Evolutionary conservation across 2,329 filamentous ascomycete genomes (phyloP).

Genomic region (Pseudocercospora cruenta): DNA sequence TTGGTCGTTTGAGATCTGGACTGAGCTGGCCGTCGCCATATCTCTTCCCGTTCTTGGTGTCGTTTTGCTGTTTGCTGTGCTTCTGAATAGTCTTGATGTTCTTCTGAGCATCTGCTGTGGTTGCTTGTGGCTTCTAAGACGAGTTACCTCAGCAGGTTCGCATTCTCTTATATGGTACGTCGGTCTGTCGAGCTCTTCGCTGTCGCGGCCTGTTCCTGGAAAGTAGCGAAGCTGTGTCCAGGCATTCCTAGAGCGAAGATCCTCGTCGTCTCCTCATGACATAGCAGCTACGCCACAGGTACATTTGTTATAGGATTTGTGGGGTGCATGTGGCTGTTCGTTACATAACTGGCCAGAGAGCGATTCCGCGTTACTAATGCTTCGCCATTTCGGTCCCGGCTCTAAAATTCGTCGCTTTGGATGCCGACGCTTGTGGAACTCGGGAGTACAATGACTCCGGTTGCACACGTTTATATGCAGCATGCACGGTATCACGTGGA

Average conservation of each 20-base stretch:
- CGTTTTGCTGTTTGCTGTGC: not conserved
- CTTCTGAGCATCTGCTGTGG: constrained; percentile 1
- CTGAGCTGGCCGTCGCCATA: constrained; percentile 55
- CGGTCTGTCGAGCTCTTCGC: not conserved
- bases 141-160: too few species aligned
- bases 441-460: not conserved
- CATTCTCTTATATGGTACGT: not conserved
- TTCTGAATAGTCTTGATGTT: not conserved
- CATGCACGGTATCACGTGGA: not conserved
- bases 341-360: not conserved
- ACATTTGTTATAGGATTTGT: not conserved
- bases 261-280: constrained; percentile 2
- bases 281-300: constrained; percentile 8
- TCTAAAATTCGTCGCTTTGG: not conserved
- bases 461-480: not conserved
- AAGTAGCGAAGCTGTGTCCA: constrained; percentile 3
- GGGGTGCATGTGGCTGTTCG: not conserved
- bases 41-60: constrained; percentile 19
- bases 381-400: not conserved
- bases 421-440: not conserved
- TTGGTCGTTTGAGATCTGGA: constrained; percentile 51
- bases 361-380: not conserved
- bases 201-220: constrained; percentile 4
- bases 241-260: not conserved
- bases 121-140: too few species aligned